These are phyloP conservation scores for Aspergillus sclerotialis DNA, from an alignment of 2,329 filamentous ascomycete species.

Conservation along the genomic window DNA sequence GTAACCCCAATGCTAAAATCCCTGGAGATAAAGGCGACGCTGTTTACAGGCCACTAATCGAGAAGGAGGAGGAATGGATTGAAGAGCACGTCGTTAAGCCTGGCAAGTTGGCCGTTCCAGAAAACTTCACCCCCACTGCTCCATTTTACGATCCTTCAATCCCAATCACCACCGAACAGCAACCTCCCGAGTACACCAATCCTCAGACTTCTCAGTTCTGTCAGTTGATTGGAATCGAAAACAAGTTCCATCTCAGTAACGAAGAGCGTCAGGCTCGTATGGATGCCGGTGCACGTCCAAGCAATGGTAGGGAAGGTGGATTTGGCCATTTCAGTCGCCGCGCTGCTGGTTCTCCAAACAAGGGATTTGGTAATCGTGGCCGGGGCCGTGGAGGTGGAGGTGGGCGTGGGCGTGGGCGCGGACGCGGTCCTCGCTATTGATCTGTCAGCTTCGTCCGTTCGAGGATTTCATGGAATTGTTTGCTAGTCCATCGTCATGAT, in stretches of 20 bases:
- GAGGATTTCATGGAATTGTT: background rate
- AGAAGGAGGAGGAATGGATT: slow-evolving; percentile 69
- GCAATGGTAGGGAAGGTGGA: slow-evolving; percentile 14
- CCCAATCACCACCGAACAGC: slow-evolving; percentile 53
- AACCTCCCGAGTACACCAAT: slow-evolving; percentile 76
- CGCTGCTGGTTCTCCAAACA: slow-evolving; percentile 13
- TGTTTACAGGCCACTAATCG: slow-evolving; percentile 61
- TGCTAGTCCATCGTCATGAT: background rate
- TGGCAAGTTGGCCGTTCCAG: slow-evolving; percentile 61
- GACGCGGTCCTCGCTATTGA: slow-evolving; percentile 1
- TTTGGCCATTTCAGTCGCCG: slow-evolving; percentile 9
- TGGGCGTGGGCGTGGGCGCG: slow-evolving; percentile 10
- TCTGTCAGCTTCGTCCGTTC: background rate
- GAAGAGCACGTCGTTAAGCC: slow-evolving; percentile 62
- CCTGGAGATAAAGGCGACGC: slow-evolving; percentile 61
- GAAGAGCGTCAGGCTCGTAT: slow-evolving; percentile 60
- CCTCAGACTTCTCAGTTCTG: slow-evolving; percentile 82
- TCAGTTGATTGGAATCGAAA: slow-evolving; percentile 65
- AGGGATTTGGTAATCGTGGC: no score
- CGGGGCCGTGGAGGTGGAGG: slow-evolving; percentile 16
- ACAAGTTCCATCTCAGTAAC: slow-evolving; percentile 66
- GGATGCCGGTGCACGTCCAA: slow-evolving; percentile 49
- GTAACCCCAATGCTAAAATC: slow-evolving; percentile 48
- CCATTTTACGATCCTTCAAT: slow-evolving; percentile 57
- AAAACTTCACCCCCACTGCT: slow-evolving; percentile 72